A percentile compares a stretch with the other conserved stretches of the same genome.
Evolutionary conservation across 495 filamentous ascomycete species (phyloP).

Genomic region (Penicillium macrosclerotiorum): DNA sequence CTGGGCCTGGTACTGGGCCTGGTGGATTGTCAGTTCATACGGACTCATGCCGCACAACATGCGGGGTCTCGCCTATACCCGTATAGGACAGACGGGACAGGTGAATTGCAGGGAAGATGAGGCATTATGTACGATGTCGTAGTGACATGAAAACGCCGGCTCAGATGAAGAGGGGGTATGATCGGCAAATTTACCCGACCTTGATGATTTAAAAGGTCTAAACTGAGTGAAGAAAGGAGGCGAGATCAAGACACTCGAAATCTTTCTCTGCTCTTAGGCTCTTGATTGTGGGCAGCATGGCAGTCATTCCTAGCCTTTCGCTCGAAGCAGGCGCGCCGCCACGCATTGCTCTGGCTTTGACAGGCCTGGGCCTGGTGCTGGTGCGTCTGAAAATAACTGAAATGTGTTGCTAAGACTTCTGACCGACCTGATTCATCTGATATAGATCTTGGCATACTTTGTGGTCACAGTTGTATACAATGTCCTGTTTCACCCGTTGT

Average conservation of each 20-base stretch:
- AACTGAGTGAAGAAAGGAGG: not conserved
- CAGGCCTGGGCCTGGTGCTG: not conserved
- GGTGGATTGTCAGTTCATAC: not conserved
- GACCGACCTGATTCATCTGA: not conserved
- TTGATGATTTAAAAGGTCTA: no score
- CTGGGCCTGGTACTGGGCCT: not conserved
- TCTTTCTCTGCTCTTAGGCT: no score
- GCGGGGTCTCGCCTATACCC: not conserved
- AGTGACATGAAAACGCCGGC: no score
- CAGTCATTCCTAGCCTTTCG: not conserved
- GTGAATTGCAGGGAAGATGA: not conserved
- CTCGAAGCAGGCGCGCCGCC: not conserved
- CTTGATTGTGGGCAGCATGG: not conserved
- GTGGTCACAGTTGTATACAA: conserved; percentile 3
- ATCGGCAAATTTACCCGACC: no score
- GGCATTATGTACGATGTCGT: not conserved
- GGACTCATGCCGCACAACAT: not conserved
- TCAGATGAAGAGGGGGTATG: no score
- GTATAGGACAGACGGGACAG: not conserved
- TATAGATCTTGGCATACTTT: not conserved
- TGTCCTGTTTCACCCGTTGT: conserved; percentile 11
- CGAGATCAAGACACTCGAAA: no score
- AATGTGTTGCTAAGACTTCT: not conserved
- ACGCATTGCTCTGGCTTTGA: not conserved
- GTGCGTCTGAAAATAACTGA: no score